Conservation (phyloP, 2,329 filamentous ascomycete species). For the Fusarium chaquense region DNA sequence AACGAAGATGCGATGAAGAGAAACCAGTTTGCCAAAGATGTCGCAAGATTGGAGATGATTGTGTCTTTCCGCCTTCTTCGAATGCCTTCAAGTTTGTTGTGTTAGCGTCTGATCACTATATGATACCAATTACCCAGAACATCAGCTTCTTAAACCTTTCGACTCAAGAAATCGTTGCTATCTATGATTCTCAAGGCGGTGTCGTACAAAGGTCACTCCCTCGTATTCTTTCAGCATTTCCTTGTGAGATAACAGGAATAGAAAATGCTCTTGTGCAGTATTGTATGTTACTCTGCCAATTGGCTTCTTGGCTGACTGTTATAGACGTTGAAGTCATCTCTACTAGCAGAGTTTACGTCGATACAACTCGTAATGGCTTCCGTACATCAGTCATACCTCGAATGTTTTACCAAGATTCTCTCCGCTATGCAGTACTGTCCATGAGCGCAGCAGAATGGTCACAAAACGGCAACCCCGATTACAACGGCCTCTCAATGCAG, state of each 20-base stretch:
- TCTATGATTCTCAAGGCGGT: slow-evolving; percentile 7
- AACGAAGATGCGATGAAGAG: slow-evolving; percentile 60
- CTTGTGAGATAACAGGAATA: slow-evolving; percentile 11
- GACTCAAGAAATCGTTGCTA: slow-evolving; percentile 24
- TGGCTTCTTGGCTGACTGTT: slow-evolving; percentile 2
- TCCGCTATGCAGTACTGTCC: slow-evolving; percentile 40
- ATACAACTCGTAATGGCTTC: slow-evolving; percentile 39
- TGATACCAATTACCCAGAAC: slow-evolving; percentile 16
- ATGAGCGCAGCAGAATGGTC: slow-evolving; percentile 46
- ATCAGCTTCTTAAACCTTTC: slow-evolving; percentile 39
- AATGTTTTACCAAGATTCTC: slow-evolving; percentile 32
- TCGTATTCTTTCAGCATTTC: slow-evolving; percentile 28
- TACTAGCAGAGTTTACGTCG: slow-evolving; percentile 43
- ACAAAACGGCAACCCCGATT: slow-evolving; percentile 34
- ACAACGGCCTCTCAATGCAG: slow-evolving; percentile 36
- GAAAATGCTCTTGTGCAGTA: slow-evolving; percentile 42
- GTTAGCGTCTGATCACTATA: slow-evolving; percentile 31
- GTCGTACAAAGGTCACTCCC: not conserved
- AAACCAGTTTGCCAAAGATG: slow-evolving; percentile 39
- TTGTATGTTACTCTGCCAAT: slow-evolving; percentile 23
- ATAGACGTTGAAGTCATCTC: slow-evolving; percentile 42
- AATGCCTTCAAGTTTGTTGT: slow-evolving; percentile 43
- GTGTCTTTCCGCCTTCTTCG: slow-evolving; percentile 38
- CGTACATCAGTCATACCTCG: slow-evolving; percentile 42
- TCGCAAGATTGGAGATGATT: slow-evolving; percentile 27